Base-by-base conservation (phyloP, 495 filamentous ascomycete genomes). In the Podospora fimiseda region DNA sequence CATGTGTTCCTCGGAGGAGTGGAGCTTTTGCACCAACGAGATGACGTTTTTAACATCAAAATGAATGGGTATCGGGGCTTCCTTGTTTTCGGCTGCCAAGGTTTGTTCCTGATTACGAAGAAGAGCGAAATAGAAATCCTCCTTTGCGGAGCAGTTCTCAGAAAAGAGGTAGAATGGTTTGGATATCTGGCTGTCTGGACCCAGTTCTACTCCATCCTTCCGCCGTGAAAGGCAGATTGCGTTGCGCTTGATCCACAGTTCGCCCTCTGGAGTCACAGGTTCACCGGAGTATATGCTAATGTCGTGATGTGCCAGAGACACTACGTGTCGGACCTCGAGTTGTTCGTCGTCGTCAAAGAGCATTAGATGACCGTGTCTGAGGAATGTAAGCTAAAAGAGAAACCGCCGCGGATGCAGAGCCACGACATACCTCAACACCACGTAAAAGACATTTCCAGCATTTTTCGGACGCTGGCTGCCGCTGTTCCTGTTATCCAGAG, bases 71-170 rank as follows among this genome's bases (percentile, higher is more conserved):
- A 76, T 76, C 6, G 92, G 90, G 0, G 84, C 79, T 37, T 8
- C 8, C 11, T 73, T 74, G 44, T 81, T 74, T 16, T 74, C 68
- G 6, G 76, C 70, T 39, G 80, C 69, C 48, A 79, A 72, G 18
- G 77, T 74, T 59, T 81, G 83, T 44, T 89, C 83, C 62, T 95
- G 89, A 55, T 90, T 93, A 53, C 86, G 80, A 14, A 98, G 76
- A 57, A 98, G 76, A 16, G 91, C 87, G 66, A 94, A 88, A 67
- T 98, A 98, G 72, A 98, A 97, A 58, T 98, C 93, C 65, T 98
- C 93, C 69, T 98, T 97, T 18, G 92, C 88, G 0, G 89, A 95
- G 60, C 87, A 85, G 56, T 94, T 94, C 46, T 96, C 89, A 0
- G 90, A 95, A 67, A 96, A 98, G 1, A 98, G 70, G 63, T 81